Percentiles rank a stretch among this genome's conserved stretches.
These are phyloP conservation scores for Spencermartinsiella ligniputridi DNA, from an alignment of 1,139 yeast species.

Conservation along the genomic window DNA sequence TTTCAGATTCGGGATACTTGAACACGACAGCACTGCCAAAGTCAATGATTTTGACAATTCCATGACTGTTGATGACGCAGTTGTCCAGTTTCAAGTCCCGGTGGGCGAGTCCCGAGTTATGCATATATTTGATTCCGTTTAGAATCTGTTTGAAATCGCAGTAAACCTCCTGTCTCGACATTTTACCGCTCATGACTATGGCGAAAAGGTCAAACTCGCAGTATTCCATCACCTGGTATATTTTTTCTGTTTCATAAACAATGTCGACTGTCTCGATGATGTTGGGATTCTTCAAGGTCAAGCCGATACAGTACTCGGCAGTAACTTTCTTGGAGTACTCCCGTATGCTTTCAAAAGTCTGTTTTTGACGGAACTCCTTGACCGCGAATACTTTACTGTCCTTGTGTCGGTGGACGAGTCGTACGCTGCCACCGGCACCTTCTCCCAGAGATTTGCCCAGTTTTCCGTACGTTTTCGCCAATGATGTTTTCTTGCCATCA, in stretches of 20 bases:
- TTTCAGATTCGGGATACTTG: constrained; percentile 82
- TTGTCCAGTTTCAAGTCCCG: constrained; percentile 90
- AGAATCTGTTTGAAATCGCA: constrained; percentile 88
- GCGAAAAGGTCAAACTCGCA: constrained; percentile 92
- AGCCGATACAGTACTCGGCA: constrained; percentile 93
- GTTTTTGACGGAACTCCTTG: constrained; percentile 80
- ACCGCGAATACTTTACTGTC: constrained; percentile 84
- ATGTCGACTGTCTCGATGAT: constrained; percentile 89
- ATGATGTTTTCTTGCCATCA: constrained; percentile 36
- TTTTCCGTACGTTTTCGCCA: constrained; percentile 71
- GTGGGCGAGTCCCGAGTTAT: constrained; percentile 84
- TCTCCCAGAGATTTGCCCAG: constrained; percentile 88
- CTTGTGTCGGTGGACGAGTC: constrained; percentile 60
- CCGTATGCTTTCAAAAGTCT: constrained; percentile 69
- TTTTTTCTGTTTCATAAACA: constrained; percentile 81
- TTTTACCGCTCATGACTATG: constrained; percentile 90
- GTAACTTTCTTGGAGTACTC: constrained; percentile 93
- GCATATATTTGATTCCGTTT: constrained; percentile 77
- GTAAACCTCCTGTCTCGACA: constrained; percentile 79
- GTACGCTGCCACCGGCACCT: constrained; percentile 94
- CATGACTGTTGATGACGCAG: constrained; percentile 81
- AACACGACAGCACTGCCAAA: constrained; percentile 94
- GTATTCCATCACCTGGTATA: constrained; percentile 91
- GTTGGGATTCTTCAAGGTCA: constrained; percentile 85
- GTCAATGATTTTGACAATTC: constrained; percentile 86